Base-by-base conservation (phyloP, 345 rosid species). In the Limnanthes douglasii region DNA sequence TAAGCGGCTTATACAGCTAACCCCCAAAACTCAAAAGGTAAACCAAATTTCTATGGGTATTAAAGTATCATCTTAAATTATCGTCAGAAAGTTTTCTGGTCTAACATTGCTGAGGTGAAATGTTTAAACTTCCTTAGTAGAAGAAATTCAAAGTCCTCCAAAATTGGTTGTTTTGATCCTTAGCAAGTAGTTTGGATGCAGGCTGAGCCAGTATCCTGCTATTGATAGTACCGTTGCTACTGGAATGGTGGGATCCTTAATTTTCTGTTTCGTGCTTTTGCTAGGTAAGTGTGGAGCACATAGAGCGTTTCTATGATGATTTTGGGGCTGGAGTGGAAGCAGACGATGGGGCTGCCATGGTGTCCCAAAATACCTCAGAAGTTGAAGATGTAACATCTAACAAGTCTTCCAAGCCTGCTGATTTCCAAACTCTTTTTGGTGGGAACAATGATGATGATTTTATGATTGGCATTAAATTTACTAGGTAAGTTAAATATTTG, bases 381-480 rank as follows among this genome's bases (percentile, higher is more conserved):
- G 21, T 27, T 47, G 61, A 45, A 35, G 54, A 53, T 24, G 28
- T 55, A n/a, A 57, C 28, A 12, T 15, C 48, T 32, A 57, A 37
- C 33, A 78, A 73, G 67, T 57, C 78, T 55, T 60, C 71, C n/a
- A 86, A 88, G 62, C 93, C 95, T 48, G 52, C 68, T 37, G 97
- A 88, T 58, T 72, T 65, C 61, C 72, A 65, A 52, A 57, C 85
- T 34, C 97, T 88, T 39, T 88, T 83, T 72, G 62, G 66, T 54
- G 78, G 73, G 21, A 84, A 88, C 49, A 46, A 30, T 25, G 77
- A 72, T 31, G 95, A 88, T 57, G 60, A 69, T 43, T 83, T 88
- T 43, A 76, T 74, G 83, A 38, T 83, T 29, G 97, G 97, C 58
- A 68, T 88, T 48, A 88, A 88, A 48, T 82, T 71, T 64, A 88